phyloP scores from a whole-genome alignment of 2,329 filamentous ascomycete species.

The Aspergillus pseudoviridinutans region DNA sequence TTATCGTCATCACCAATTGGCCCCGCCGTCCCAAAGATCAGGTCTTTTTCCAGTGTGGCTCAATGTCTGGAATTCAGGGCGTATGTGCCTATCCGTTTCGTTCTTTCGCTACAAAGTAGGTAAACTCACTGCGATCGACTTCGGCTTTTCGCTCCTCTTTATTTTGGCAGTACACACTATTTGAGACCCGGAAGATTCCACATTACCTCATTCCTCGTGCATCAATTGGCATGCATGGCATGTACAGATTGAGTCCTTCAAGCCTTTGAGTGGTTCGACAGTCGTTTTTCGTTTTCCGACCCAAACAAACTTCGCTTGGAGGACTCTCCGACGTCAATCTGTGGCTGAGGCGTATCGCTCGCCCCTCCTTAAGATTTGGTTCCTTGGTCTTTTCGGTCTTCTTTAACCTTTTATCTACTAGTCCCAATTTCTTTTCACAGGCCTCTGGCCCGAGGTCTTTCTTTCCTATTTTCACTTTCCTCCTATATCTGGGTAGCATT shows the following conservation, averaged over 20 bases:
- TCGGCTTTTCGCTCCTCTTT: background rate
- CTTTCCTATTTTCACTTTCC: background rate
- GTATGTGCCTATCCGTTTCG: too few species aligned
- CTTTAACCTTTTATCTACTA: background rate
- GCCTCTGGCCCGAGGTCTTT: background rate
- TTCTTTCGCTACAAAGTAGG: too few species aligned
- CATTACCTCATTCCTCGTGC: background rate
- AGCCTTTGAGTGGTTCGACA: background rate
- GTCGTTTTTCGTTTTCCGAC: background rate
- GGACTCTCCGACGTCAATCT: background rate
- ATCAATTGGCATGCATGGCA: background rate
- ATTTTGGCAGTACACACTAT: background rate
- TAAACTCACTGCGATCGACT: too few species aligned
- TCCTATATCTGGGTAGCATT: background rate
- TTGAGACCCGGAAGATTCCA: background rate
- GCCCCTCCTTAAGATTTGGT: background rate
- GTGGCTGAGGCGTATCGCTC: background rate
- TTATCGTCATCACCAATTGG: background rate
- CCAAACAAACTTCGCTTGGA: background rate
- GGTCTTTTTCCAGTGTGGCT: background rate
- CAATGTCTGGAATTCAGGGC: background rate
- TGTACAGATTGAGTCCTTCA: background rate
- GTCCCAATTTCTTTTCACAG: background rate
- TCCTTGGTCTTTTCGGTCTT: background rate
- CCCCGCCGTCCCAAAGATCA: background rate